phyloP scores from a whole-genome alignment of 257 asterid species.

The Dorcoceras hygrometricum region DNA sequence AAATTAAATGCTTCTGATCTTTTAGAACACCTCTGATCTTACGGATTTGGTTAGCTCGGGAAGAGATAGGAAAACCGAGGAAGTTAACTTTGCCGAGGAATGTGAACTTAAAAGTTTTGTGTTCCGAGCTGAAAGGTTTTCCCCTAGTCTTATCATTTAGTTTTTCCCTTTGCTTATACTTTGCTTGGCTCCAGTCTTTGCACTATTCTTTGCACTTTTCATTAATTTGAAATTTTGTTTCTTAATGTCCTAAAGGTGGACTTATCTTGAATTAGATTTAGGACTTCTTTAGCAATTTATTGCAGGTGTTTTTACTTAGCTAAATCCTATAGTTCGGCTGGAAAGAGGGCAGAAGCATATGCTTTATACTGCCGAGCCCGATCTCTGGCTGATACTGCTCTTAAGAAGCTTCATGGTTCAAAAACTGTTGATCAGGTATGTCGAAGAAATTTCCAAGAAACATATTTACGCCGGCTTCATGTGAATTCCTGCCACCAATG shows the following conservation, averaged over 20 bases:
- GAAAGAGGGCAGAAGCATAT: constrained; percentile 93
- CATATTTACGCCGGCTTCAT: constrained; percentile 13
- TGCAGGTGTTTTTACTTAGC: constrained; percentile 96
- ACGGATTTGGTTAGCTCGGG: constrained; percentile 91
- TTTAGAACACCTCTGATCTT: constrained; percentile 83
- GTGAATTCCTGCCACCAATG: neutral
- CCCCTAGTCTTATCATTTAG: constrained; percentile 11
- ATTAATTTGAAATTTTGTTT: neutral
- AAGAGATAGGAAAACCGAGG: constrained; percentile 86
- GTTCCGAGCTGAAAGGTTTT: constrained; percentile 87
- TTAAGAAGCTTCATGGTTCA: constrained; percentile 51
- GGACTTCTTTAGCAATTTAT: constrained; percentile 24
- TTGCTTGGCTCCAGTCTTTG: constrained; percentile 11
- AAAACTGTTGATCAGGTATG: constrained; percentile 61
- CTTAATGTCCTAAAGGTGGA: constrained; percentile 16
- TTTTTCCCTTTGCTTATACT: constrained; percentile 2
- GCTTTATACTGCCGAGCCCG: constrained; percentile 68
- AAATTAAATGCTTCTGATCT: constrained; percentile 25
- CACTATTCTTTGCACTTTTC: neutral
- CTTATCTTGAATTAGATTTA: constrained; percentile 17
- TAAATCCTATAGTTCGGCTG: constrained; percentile 88
- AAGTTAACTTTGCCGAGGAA: constrained; percentile 79
- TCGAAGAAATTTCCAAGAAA: constrained; percentile 14
- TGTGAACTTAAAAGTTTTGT: constrained; percentile 63
- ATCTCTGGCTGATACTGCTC: constrained; percentile 59